Conservation (phyloP, 371 early-diverging fungal species). For the Batrachochytrium dendrobatidis region DNA sequence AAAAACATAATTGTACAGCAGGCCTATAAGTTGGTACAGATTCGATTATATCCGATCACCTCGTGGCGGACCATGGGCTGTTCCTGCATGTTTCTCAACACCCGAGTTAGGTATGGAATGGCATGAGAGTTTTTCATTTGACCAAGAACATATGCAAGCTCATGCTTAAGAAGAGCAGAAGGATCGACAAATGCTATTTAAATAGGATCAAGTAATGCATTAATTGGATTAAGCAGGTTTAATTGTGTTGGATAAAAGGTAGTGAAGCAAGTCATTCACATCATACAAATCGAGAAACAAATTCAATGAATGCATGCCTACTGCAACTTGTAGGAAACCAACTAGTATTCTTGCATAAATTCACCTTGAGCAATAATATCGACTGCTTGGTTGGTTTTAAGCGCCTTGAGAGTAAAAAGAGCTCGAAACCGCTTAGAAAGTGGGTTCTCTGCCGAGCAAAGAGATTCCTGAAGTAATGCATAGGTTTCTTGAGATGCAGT, state of each 20-base stretch:
- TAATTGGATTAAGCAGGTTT: too few species aligned
- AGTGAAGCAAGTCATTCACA: too few species aligned
- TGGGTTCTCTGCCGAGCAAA: conserved; percentile 3
- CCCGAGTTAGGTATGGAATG: conserved; percentile 58
- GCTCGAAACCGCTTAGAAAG: conserved; percentile 79
- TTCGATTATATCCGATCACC: conserved; percentile 34
- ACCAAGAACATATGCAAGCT: conserved; percentile 97
- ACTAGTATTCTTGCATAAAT: not conserved
- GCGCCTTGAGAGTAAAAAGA: conserved; percentile 88
- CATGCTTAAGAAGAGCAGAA: conserved; percentile 96
- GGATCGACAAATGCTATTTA: conserved; percentile 69
- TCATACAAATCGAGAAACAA: too few species aligned
- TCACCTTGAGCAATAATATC: conserved; percentile 79
- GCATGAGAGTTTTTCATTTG: conserved; percentile 91
- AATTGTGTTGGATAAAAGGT: too few species aligned
- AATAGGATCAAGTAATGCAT: too few species aligned
- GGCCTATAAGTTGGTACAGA: conserved; percentile 12
- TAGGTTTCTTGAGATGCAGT: conserved; percentile 6
- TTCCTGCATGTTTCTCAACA: conserved; percentile 64
- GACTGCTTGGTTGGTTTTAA: conserved; percentile 68
- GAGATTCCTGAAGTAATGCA: conserved; percentile 6
- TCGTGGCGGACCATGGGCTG: conserved; percentile 99
- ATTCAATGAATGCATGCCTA: too few species aligned
- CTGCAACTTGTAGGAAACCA: not conserved
- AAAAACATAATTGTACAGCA: conserved; percentile 4